Base-by-base conservation (phyloP, 2,329 filamentous ascomycete species). In the Tolypocladium inflatum region DNA sequence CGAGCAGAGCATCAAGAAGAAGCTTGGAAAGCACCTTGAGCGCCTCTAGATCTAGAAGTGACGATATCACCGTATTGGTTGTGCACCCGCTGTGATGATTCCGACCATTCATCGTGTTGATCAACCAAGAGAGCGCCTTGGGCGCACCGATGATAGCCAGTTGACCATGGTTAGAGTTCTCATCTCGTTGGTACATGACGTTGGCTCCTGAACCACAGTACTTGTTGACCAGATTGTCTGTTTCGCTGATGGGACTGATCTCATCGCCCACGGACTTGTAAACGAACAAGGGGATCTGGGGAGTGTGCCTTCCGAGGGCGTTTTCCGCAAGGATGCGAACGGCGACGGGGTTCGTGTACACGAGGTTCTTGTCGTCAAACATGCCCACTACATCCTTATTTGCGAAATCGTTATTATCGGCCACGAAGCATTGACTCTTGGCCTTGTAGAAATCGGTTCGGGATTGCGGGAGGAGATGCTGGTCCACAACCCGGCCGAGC, bases 271-370 rank as follows among this genome's bases (percentile, higher is more conserved):
- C 69, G 0, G 77, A 74, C 62, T 82, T 80, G 64, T 82, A 81
- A 1, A 78, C 66, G 60, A 77, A 78, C 3, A 82, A 54, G 0
- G 80, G 80, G 60, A 80, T 77, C 37, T 70, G 62, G 0, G 79
- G 79, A 0, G 72, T 66, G 1, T 75, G 71, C 45, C 76, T 71
- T 13, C 65, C 63, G 1, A 66, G 63, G 26, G 63, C 61, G 19
- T 68, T 62, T 51, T 67, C 69, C 9, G 68, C 63, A 1, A 64
- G 56, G 17, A 68, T 63, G 21, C 70, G 65, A 4, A 66, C 62
- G 0, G 63, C 58, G 26, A 61, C 57, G 0, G 57, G 61, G 11
- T 57, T 67, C n/a, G 56, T 61, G 51, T 39, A 61, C 33, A 67
- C 58, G 10, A 70, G 39, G 19, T 65, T 63, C 10, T 73, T 72